Conservation (phyloP, 2,329 filamentous ascomycete genomes). For the Fusarium illudens region DNA sequence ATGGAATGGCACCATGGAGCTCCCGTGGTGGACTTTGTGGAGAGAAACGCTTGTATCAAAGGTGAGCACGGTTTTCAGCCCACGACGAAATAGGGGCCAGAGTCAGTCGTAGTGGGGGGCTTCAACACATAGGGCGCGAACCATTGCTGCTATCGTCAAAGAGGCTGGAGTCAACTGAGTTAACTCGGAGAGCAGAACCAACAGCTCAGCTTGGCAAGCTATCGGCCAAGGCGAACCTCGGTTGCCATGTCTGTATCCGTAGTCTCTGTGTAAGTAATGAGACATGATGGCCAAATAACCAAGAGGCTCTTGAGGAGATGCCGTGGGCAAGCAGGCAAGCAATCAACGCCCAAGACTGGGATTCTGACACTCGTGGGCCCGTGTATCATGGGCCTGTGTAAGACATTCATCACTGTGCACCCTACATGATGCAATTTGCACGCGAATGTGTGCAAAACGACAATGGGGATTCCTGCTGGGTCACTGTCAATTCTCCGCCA, state of each 20-base stretch:
- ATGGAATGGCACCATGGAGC: conserved; percentile 30
- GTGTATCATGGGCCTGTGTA: background rate
- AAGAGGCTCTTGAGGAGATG: background rate
- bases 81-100: conserved; percentile 18
- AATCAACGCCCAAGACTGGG: background rate
- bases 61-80: conserved; percentile 30
- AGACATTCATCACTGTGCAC: background rate
- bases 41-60: conserved; percentile 19
- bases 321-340: background rate
- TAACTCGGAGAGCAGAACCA: background rate
- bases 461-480: background rate
- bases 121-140: background rate
- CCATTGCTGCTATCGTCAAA: background rate
- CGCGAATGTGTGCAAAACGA: background rate
- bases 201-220: background rate
- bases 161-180: background rate
- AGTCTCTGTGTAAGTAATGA: no score
- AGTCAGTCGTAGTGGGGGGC: conserved; percentile 2
- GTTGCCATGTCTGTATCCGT: background rate
- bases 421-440: background rate
- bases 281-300: background rate
- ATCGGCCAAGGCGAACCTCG: background rate
- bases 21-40: conserved; percentile 24
- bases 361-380: background rate
- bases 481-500: background rate